Conservation (phyloP, 169 alveolate species). For the Babesia ovata region DNA sequence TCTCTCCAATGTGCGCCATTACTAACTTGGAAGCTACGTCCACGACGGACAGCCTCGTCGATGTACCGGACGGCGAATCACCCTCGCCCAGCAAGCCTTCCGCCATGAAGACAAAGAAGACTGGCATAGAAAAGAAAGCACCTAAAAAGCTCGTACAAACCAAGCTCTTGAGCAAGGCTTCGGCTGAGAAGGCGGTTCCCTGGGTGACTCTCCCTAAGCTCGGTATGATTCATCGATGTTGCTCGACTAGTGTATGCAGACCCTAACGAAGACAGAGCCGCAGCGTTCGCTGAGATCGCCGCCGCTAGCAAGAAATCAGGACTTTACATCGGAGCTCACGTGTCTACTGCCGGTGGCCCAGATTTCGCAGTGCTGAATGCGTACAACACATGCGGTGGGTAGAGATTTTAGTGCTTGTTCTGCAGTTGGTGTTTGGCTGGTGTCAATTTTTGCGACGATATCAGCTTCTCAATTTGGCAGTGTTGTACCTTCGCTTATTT, state of each 20-base stretch:
- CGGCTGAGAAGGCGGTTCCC: slow-evolving; percentile 23
- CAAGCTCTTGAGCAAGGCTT: slow-evolving; percentile 16
- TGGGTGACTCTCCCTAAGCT: slow-evolving; percentile 59
- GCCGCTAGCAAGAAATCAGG: slow-evolving; percentile 53
- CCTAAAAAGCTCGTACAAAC: slow-evolving; percentile 47
- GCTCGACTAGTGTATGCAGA: slow-evolving; percentile 15
- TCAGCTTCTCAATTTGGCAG: too few relatives aligned
- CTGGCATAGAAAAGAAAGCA: slow-evolving; percentile 25
- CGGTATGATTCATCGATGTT: slow-evolving; percentile 14
- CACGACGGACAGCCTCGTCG: slow-evolving; percentile 24
- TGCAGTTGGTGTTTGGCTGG: background rate
- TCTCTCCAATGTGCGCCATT: slow-evolving; percentile 15
- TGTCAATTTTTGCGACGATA: background rate
- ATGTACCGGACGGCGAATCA: background rate
- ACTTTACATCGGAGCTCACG: slow-evolving; percentile 87
- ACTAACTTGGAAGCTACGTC: background rate
- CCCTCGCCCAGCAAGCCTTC: background rate
- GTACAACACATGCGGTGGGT: slow-evolving; percentile 78
- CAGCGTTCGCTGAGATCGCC: slow-evolving; percentile 43
- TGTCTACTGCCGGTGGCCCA: slow-evolving; percentile 89
- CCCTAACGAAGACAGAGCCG: slow-evolving; percentile 58
- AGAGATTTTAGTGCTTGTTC: background rate
- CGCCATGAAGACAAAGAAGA: slow-evolving; percentile 31
- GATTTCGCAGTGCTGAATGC: slow-evolving; percentile 81
- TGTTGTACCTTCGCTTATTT: too few relatives aligned